Evolutionary conservation across 345 rosid species (phyloP).

Genomic region (Melaleuca alternifolia): DNA sequence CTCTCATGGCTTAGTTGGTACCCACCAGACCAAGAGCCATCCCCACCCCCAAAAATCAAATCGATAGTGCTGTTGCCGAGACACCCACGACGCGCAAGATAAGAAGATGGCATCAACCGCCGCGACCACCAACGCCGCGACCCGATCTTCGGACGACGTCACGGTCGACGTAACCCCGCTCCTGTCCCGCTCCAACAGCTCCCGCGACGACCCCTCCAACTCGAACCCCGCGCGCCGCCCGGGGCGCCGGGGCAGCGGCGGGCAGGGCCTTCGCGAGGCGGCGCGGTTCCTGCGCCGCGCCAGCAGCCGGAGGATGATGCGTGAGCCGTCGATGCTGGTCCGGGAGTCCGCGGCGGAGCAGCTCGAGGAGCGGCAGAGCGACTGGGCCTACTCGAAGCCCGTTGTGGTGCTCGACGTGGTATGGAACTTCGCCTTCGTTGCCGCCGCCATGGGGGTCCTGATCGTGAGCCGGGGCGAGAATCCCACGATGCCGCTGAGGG

Average conservation of each 20-base stretch:
- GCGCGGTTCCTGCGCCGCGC: conserved; percentile 81
- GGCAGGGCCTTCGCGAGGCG: conserved; percentile 55
- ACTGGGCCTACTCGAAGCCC: conserved; percentile 97
- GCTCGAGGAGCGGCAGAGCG: conserved; percentile 95
- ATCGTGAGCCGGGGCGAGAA: conserved; percentile 52
- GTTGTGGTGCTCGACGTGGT: conserved; percentile 72
- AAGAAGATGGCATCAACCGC: background rate
- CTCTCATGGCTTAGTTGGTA: background rate
- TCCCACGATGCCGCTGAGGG: conserved; percentile 68
- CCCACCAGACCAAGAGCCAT: background rate
- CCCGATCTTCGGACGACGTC: conserved; percentile 46
- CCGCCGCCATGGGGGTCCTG: conserved; percentile 51
- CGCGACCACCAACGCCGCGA: background rate
- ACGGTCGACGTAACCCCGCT: conserved; percentile 53
- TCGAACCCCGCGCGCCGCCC: conserved; percentile 2
- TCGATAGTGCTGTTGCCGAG: background rate
- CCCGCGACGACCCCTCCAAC: background rate
- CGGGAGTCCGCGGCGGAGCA: conserved; percentile 96
- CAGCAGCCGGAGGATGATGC: conserved; percentile 80
- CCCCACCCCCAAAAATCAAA: background rate
- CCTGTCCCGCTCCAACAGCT: conserved; percentile 23
- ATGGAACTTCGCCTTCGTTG: conserved; percentile 85
- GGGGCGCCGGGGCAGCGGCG: conserved; percentile 30
- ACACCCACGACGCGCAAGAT: background rate
- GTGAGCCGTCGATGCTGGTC: conserved; percentile 91